These are phyloP conservation scores for Exophiala spinifera DNA, from an alignment of 2,329 filamentous ascomycete species.

Conservation along the genomic window DNA sequence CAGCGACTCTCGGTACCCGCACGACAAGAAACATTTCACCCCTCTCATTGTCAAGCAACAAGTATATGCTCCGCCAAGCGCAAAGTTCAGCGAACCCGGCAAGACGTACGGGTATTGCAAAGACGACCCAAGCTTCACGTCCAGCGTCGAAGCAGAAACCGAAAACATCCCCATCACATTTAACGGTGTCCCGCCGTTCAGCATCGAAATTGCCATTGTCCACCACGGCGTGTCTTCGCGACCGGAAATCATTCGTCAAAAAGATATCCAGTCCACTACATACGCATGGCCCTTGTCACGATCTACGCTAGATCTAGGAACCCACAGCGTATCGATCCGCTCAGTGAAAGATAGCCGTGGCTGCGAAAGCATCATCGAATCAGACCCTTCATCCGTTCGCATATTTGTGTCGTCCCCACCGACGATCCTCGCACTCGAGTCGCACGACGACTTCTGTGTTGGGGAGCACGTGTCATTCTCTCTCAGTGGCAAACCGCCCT, in stretches of 20 bases:
- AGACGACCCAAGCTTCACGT: slow-evolving; percentile 42
- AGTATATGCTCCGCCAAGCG: slow-evolving; percentile 79
- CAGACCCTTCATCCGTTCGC: slow-evolving; percentile 72
- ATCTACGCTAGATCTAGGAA: slow-evolving; percentile 79
- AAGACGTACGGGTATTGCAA: slow-evolving; percentile 96
- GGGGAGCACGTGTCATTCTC: slow-evolving; percentile 92
- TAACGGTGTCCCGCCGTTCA: slow-evolving; percentile 81
- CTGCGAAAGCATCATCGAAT: slow-evolving; percentile 75
- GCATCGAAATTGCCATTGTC: slow-evolving; percentile 87
- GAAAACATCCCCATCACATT: slow-evolving; percentile 85
- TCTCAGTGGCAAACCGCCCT: slow-evolving; percentile 84
- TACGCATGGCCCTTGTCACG: slow-evolving; percentile 83
- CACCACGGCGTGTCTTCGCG: slow-evolving; percentile 72
- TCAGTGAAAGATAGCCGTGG: slow-evolving; percentile 84
- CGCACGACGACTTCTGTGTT: slow-evolving; percentile 85
- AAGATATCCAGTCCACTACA: slow-evolving; percentile 69
- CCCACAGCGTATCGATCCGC: slow-evolving; percentile 82
- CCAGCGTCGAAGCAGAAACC: slow-evolving; percentile 60
- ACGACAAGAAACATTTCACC: slow-evolving; percentile 62
- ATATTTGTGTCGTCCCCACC: slow-evolving; percentile 92
- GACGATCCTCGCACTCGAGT: slow-evolving; percentile 82
- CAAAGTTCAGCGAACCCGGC: slow-evolving; percentile 77
- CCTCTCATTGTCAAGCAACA: slow-evolving; percentile 73
- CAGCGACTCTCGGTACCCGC: slow-evolving; percentile 80
- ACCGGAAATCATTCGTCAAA: slow-evolving; percentile 76